Evolutionary conservation across 164 flowering plant genomes (phyloP), one percentile per base, ranked within the genome.

Genomic region (Vitis rotundifolia): DNA sequence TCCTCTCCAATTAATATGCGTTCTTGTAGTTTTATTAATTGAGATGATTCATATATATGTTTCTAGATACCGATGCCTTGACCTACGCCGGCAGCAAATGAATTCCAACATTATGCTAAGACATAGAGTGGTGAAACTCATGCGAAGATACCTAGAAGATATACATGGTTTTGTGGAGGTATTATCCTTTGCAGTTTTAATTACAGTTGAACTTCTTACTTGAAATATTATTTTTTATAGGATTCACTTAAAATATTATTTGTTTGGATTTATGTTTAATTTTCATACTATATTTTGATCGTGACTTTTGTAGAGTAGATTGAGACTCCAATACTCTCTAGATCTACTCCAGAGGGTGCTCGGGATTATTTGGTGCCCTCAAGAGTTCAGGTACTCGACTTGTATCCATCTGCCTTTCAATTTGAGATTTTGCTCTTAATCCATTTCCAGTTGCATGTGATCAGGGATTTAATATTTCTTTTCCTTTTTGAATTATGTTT

Each of bases 341-440:
- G 91, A 76, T 94, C 99, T 56, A 94, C 99, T 59, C 99, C 97
- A 59, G 99, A 94, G 82, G 97, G 97, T 78, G 97, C 99, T n/a
- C 87, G 97, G 52, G 97, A 92, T 88, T 94, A 92, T 83, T 80
- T 94, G 72, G 99, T 94, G 57, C 97, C 99, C 52, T 89, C 99
- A 73, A 88, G 97, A 84, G 75, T 94, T 83, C 99, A 94, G 97
- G 99, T 94, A 84, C 29, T 9, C 22, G 0, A 28, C 12, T 44
- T 66, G 28, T 51, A 5, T 64, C 59, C n/a, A 53, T 59, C 28
- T 66, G 57, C 9, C 52, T 0, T 15, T 48, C 13, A 22, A 13
- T 50, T 8, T 16, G 64, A 61, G 4, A 10, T 29, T 29, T 49
- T 64, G 22, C 50, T 49, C 19, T 63, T 6, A 31, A 12, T 8